Base-by-base conservation (phyloP, 1,139 yeast genomes). In the Nadsonia commutata region DNA sequence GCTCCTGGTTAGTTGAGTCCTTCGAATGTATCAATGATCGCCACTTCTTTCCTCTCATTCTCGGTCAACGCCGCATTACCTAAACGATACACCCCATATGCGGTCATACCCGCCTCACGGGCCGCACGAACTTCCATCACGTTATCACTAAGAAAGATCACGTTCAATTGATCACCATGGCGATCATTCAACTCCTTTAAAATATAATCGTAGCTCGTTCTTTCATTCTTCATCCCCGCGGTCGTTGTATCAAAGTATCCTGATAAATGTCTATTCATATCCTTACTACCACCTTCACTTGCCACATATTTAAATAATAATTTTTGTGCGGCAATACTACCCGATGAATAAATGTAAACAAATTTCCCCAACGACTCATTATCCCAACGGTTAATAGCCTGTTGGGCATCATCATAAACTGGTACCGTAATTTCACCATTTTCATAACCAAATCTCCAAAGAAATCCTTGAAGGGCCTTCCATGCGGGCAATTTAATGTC, bases 161-260 rank as follows among this genome's bases (percentile, higher is more conserved):
- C 73, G 1, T 65, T 58, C 0, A 65, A 56, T 1, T 58, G 54
- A 18, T 45, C 49, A 44, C 47, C 8, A 9, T 6, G 9, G 6
- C 9, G 23, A 6, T 21, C 46, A 0, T 65, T 68, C 31, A 81
- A 72, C n/a, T 56, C 63, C n/a, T 57, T 47, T 7, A 74, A 57
- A 33, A 88, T 88, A 37, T 59, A 70, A 8, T 43, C 51, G 58
- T 88, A 88, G 7, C 94, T 81, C 5, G 55, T 40, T 0, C 60
- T 38, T 19, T 74, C 80, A 17, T 66, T 67, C 58, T 88, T 88
- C 51, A 67, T 73, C 0, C 97, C 97, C 1, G 88, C 76, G 11
- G 88, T 84, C 40, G 78, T 76, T 37, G 94, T 84, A 60, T 88
- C 97, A 56, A 76, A 88, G 62, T 85, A 86, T 3, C 81, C 94